Conservation (phyloP, 257 asterid genomes). For the Gynochthodes officinalis region DNA sequence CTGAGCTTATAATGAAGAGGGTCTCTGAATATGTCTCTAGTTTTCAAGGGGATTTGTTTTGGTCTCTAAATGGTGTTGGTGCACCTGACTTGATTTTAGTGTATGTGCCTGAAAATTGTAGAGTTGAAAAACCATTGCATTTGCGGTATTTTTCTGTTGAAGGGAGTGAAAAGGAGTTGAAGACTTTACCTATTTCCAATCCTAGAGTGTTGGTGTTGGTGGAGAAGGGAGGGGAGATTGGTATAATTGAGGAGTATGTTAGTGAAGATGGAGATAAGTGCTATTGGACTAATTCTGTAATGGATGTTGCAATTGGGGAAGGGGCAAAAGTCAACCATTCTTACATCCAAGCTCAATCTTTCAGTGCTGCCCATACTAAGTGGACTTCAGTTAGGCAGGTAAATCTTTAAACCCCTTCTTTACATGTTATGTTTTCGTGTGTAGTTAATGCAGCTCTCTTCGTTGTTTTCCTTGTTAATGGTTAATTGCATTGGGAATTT, state of each 20-base stretch:
- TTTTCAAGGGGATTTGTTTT: slow-evolving; percentile 78
- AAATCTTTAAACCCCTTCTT: slow-evolving; percentile 15
- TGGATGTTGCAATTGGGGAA: slow-evolving; percentile 65
- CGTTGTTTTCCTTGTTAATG: not conserved
- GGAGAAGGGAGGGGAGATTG: slow-evolving; percentile 78
- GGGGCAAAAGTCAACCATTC: slow-evolving; percentile 80
- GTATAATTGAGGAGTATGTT: slow-evolving; percentile 72
- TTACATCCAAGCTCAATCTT: slow-evolving; percentile 73
- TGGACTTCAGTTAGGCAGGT: slow-evolving; percentile 95
- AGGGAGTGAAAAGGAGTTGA: slow-evolving; percentile 54
- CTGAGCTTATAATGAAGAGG: slow-evolving; percentile 49
- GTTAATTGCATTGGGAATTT: not conserved
- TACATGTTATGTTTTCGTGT: slow-evolving; percentile 8
- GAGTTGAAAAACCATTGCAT: slow-evolving; percentile 66
- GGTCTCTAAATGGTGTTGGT: slow-evolving; percentile 89
- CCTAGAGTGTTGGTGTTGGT: slow-evolving; percentile 87
- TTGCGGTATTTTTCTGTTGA: slow-evolving; percentile 55
- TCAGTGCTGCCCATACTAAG: slow-evolving; percentile 76
- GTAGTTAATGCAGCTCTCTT: not conserved
- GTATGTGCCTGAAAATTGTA: slow-evolving; percentile 79
- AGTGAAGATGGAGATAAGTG: slow-evolving; percentile 49
- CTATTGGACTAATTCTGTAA: slow-evolving; percentile 84
- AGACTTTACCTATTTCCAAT: slow-evolving; percentile 68
- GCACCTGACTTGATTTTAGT: slow-evolving; percentile 72
- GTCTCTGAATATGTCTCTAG: slow-evolving; percentile 50